Base-by-base conservation (phyloP, 208 protist species). In the Endotrypanum monterogeii region DNA sequence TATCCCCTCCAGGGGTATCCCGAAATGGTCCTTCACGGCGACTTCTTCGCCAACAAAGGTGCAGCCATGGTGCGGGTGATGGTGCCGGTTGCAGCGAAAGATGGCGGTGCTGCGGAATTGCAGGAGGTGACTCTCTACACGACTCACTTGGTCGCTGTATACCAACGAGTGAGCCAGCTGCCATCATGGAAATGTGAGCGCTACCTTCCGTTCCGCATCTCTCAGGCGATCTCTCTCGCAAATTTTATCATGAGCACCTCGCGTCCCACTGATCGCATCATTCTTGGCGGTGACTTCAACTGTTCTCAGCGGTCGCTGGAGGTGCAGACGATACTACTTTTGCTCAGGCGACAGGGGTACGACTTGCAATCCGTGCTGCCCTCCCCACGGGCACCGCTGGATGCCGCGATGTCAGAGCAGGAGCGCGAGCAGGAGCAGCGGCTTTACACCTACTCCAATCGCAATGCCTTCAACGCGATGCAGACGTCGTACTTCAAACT, bases 21-120 rank as follows among this genome's bases (percentile, higher is more conserved):
- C 0, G 90, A 97, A 78, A 90, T 92, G 80, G 70, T 97, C 11
- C 78, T 95, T 14, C 92, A 97, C 72, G 92, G 92, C 6, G 92
- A 97, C 72, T 97, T 94, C 84, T 97, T 93, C 56, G 89, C 92
- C 0, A 97, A 97, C 81, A 97, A 97, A 74, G 92, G 92, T 2
- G 89, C 76, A 0, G 90, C 92, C 44, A 80, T 91, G 57, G 74
- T 94, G 11, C 83, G 87, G 52, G 56, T 97, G 4, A 71, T 81
- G 61, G 89, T 95, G 51, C 92, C 92, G 28, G 74, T 88, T 25
- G 66, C 74, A 4, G 55, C 46, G 11, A 72, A 67, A 12, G 71
- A 66, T 23, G 74, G 67, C 52, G 35, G 58, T 14, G 82, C 58
- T 32, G 65, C 55, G 25, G 70, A 60, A 5, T 72, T 67, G 73